Base-by-base conservation (phyloP, 2,329 filamentous ascomycete species). In the Albophoma yamanashiensis region DNA sequence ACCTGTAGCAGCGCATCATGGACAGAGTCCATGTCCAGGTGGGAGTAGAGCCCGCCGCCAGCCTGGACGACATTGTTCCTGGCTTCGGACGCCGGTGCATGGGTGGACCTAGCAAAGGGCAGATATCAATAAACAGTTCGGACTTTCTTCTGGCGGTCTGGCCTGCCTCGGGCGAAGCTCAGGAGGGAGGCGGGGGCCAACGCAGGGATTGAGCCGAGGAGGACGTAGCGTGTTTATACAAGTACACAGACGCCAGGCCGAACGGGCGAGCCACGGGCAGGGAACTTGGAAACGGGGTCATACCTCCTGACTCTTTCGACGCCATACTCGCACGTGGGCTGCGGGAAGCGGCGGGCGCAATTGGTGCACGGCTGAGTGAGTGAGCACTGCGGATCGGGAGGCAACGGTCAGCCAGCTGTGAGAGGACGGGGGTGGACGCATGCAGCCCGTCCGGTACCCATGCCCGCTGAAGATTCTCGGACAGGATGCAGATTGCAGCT, bases 311-410 rank as follows among this genome's bases (percentile, higher is more conserved):
- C 50, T 42, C 68, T 65, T 34, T 60, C 59, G 45, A 59, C 59
- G 36, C 61, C 67, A 60, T 83, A 83, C 63, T 80, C 75, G 67
- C 81, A 83, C 8, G 71, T 65, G 0, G 80, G 80, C 58, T 76
- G 78, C 0, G 81, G 81, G 62, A 80, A 83, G 38, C 80, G 74
- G 43, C 80, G 76, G 31, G 75, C 70, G 63, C 81, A 83, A 65
- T 83, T 82, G 52, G 76, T 76, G 69, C 81, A 83, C 17, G 81
- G 81, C 38, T 80, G 78, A 34, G 77, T 75, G 64, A 82, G 79
- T 64, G 81, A 80, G 66, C 81, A 83, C 80, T 83, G 62, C 43
- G 61, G 15, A 22, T 38, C 7, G 31, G 14, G 27, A 53, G 50
- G 15, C 50, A 12, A n/a, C 14, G 47, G 56, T 36, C n/a, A 58